These are phyloP conservation scores for Curvularia lunata DNA, from an alignment of 2,329 filamentous ascomycete genomes.

Conservation along the genomic window DNA sequence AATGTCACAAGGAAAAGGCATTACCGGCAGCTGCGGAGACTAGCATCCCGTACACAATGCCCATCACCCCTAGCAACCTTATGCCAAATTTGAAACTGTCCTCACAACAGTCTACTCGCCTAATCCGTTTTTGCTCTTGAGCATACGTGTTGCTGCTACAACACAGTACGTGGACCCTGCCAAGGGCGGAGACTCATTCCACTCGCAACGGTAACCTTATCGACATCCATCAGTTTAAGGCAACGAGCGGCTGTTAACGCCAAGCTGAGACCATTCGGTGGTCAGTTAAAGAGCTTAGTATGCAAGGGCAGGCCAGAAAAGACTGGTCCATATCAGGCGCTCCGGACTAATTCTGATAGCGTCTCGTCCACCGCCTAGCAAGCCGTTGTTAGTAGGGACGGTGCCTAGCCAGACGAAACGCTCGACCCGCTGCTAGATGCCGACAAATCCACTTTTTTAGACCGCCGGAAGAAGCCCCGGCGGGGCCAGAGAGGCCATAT, in stretches of 20 bases:
- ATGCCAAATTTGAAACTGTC: background rate
- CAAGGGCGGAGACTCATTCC: background rate
- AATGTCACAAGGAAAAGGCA: background rate
- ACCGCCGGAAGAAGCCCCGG: background rate
- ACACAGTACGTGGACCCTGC: background rate
- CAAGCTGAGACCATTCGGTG: slow-evolving; percentile 1
- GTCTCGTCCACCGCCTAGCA: slow-evolving; percentile 13
- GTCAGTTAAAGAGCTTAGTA: background rate
- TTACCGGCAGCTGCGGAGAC: background rate
- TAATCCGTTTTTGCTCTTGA: background rate
- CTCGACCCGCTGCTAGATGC: background rate
- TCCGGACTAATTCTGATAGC: background rate
- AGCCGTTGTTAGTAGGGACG: background rate
- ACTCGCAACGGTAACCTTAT: slow-evolving; percentile 6
- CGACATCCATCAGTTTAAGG: background rate
- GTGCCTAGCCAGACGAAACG: background rate
- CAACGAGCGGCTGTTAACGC: background rate
- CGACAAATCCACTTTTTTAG: background rate
- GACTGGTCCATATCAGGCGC: background rate
- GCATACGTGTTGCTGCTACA: background rate
- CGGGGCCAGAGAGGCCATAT: background rate
- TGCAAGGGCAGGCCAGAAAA: background rate
- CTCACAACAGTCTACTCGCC: slow-evolving; percentile 6
- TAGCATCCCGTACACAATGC: background rate
- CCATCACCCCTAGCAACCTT: background rate